Conservation (phyloP, 202 grass and related monocot species). For the Bolboschoenoplectus hybrid region DNA sequence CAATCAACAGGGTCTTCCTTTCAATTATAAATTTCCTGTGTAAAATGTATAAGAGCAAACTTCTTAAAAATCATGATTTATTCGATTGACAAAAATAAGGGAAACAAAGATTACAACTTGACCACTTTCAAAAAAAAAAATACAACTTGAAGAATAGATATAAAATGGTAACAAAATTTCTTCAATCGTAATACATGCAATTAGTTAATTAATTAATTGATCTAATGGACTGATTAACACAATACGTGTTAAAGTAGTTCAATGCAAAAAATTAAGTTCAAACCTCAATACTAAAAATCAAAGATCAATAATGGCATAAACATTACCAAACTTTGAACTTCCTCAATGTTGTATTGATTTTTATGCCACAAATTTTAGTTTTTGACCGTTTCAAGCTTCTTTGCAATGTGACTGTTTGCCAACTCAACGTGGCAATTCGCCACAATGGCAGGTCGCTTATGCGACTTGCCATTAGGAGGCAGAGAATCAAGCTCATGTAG, state of each 20-base stretch:
- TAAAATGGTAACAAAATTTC: neutral
- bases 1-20: neutral
- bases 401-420: slow-evolving; percentile 5
- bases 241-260: neutral
- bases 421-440: slow-evolving; percentile 28
- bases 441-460: slow-evolving; percentile 18
- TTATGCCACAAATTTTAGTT: no score
- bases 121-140: no score
- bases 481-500: slow-evolving; percentile 72
- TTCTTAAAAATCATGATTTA: neutral
- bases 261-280: neutral
- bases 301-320: neutral
- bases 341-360: slow-evolving; percentile 37
- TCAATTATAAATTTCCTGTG: neutral
- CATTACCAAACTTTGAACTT: neutral
- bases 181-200: slow-evolving; percentile 15
- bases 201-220: neutral
- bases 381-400: slow-evolving; percentile 36
- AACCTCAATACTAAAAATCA: slow-evolving; percentile 14
- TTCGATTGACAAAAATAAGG: no score
- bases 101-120: no score
- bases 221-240: neutral
- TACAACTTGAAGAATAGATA: no score
- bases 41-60: neutral
- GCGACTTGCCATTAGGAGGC: slow-evolving; percentile 58